Evolutionary conservation across 257 asterid species (phyloP), one percentile per base, ranked within the genome.

Genomic region (Thymus mandschuricus): DNA sequence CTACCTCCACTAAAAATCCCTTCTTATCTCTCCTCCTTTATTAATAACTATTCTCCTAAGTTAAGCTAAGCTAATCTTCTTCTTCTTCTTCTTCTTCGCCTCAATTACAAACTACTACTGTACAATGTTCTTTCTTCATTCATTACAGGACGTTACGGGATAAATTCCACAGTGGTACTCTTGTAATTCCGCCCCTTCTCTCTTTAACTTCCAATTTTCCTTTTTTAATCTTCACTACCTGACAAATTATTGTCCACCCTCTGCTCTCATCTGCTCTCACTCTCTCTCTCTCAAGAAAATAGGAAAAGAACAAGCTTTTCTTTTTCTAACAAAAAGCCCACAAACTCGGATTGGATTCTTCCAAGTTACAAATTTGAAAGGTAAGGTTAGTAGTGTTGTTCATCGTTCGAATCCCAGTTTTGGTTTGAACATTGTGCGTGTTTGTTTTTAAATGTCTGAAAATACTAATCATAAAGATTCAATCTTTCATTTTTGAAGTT

Each of bases 261-360:
- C 60, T 48, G 41, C 78, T 66, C 75, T 72, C 64, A 52, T 57
- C 57, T 63, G 50, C 67, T 57, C 57, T 44, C 21, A 60, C n/a
- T n/a, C 44, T 31, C 65, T 35, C 48, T 21, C 44, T 72, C 77
- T 69, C 69, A 33, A 8, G 50, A 75, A 51, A 73, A 64, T 31
- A 41, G 34, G 1, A 35, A 35, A 41, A 27, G 38, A 45, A 3
- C 43, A 45, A 45, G 29, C 21, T 38, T 72, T 11, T 35, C 48
- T 43, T 0, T 6, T 43, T 74, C 60, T 51, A 59, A 63, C 60
- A 2, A 60, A 64, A 21, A 70, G 58, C 60, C 35, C 40, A 50
- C 40, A 46, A 56, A 68, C 66, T 34, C n/a, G n/a, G n/a, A n/a
- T n/a, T 58, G 80, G 75, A 71, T 64, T 71, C 84, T 70, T 77